These are phyloP conservation scores for Fusarium robinianum DNA, from an alignment of 2,329 filamentous ascomycete species.

Conservation along the genomic window DNA sequence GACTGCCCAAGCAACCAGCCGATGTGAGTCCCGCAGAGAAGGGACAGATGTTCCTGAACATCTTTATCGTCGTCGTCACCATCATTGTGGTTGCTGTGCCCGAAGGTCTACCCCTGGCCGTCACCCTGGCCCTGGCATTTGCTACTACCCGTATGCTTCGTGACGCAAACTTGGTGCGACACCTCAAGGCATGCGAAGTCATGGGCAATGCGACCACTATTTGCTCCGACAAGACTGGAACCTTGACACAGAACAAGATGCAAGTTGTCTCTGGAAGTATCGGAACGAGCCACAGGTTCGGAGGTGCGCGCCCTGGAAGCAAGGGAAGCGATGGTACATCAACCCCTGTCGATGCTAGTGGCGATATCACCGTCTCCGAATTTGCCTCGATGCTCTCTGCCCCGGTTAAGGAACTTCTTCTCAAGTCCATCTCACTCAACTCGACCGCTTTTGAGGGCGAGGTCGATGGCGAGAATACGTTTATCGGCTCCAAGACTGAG, in stretches of 20 bases:
- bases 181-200: slow-evolving; percentile 77
- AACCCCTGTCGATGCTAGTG: slow-evolving; percentile 36
- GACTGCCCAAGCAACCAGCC: slow-evolving; percentile 58
- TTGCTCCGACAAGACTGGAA: slow-evolving; percentile 71
- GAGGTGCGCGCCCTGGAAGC: slow-evolving; percentile 42
- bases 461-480: slow-evolving; percentile 66
- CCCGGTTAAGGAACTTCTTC: slow-evolving; percentile 56
- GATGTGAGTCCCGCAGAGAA: slow-evolving; percentile 67
- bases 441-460: slow-evolving; percentile 79
- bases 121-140: slow-evolving; percentile 77
- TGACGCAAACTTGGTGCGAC: slow-evolving; percentile 77
- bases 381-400: slow-evolving; percentile 52
- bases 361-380: slow-evolving; percentile 51
- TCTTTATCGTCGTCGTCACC: slow-evolving; percentile 78
- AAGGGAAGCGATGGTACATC: slow-evolving; percentile 32
- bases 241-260: slow-evolving; percentile 71
- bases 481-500: slow-evolving; percentile 79
- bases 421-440: slow-evolving; percentile 66
- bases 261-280: slow-evolving; percentile 65
- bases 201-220: slow-evolving; percentile 79
- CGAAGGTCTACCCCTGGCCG: slow-evolving; percentile 75
- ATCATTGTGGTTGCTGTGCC: slow-evolving; percentile 81
- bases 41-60: slow-evolving; percentile 76
- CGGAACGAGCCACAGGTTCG: slow-evolving; percentile 60
- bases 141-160: slow-evolving; percentile 77